These are phyloP conservation scores for Aureobasidium leucospermi DNA, from an alignment of 2,329 filamentous ascomycete genomes.

Conservation along the genomic window DNA sequence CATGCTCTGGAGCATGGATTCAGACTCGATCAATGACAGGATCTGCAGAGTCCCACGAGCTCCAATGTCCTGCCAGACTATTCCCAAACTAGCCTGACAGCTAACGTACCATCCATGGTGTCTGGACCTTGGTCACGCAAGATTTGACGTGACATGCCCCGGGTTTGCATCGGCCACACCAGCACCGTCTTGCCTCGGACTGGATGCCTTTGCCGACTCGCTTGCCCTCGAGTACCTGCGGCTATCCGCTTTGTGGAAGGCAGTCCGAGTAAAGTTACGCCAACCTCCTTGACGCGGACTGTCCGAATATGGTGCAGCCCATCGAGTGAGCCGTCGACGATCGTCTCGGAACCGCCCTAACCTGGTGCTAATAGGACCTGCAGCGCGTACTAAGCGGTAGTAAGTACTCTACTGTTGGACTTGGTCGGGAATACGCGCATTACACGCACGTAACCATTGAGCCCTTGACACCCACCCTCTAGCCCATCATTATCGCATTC, in stretches of 20 bases:
- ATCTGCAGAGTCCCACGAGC: constrained; percentile 3
- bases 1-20: constrained; percentile 2
- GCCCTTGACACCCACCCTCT: constrained; percentile 2
- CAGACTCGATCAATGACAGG: constrained; percentile 7
- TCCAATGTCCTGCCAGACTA: not conserved
- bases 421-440: constrained; percentile 8
- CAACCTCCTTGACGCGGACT: constrained; percentile 5
- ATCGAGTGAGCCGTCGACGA: constrained; percentile 3
- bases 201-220: not conserved
- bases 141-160: constrained; percentile 11
- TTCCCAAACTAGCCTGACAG: constrained; percentile 11
- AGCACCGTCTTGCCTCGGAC: not conserved
- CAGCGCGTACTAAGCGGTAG: constrained; percentile 12
- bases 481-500: constrained; percentile 2
- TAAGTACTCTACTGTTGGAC: not conserved
- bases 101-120: not conserved
- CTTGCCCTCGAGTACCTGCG: not conserved
- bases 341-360: constrained; percentile 10
- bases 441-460: constrained; percentile 3
- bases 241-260: not conserved
- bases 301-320: not conserved
- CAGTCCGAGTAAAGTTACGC: not conserved
- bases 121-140: constrained; percentile 1
- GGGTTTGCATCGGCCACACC: not conserved
- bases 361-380: constrained; percentile 2